phyloP scores from a whole-genome alignment of 2,329 filamentous ascomycete species.

The Trichoderma gracile region DNA sequence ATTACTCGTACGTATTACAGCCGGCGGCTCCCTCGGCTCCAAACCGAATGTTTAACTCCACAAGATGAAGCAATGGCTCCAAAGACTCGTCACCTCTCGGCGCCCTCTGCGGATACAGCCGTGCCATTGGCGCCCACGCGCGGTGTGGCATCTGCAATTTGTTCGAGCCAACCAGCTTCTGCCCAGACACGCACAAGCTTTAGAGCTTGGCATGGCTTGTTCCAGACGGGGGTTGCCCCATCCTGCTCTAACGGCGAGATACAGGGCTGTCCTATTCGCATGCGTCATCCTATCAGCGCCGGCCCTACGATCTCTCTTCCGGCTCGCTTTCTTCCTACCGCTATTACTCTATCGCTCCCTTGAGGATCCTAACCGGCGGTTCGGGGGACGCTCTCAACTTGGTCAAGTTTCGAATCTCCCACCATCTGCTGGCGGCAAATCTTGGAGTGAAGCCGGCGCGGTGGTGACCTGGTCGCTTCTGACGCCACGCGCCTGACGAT shows the following conservation, averaged over 20 bases:
- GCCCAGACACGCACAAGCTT: slow-evolving; percentile 28
- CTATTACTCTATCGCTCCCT: slow-evolving; percentile 16
- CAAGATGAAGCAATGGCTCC: slow-evolving; percentile 2
- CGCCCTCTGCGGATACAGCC: slow-evolving; percentile 39
- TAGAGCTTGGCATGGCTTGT: slow-evolving; percentile 26
- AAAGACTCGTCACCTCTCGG: slow-evolving; percentile 38
- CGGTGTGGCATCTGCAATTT: slow-evolving; percentile 32
- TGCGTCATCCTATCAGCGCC: slow-evolving; percentile 9
- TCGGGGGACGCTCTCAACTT: slow-evolving; percentile 36
- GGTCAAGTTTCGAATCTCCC: slow-evolving; percentile 32
- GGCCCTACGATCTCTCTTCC: slow-evolving; percentile 16
- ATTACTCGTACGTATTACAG: slow-evolving; percentile 23
- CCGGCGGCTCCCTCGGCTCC: slow-evolving; percentile 44
- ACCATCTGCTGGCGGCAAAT: slow-evolving; percentile 11
- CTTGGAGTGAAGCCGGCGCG: slow-evolving; percentile 6
- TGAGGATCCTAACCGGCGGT: slow-evolving; percentile 31
- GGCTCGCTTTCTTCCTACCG: neutral
- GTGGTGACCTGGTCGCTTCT: slow-evolving; percentile 24
- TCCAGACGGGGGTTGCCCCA: neutral
- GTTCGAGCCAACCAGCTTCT: slow-evolving; percentile 31
- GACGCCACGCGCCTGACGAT: slow-evolving; percentile 27
- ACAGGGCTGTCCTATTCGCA: slow-evolving; percentile 29
- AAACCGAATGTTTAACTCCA: slow-evolving; percentile 39
- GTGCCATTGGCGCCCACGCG: slow-evolving; percentile 40
- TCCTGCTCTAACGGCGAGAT: slow-evolving; percentile 31